These are phyloP conservation scores for Amylostereum chailletii DNA, from an alignment of 1,284 basidiomycete genomes.

Conservation along the genomic window DNA sequence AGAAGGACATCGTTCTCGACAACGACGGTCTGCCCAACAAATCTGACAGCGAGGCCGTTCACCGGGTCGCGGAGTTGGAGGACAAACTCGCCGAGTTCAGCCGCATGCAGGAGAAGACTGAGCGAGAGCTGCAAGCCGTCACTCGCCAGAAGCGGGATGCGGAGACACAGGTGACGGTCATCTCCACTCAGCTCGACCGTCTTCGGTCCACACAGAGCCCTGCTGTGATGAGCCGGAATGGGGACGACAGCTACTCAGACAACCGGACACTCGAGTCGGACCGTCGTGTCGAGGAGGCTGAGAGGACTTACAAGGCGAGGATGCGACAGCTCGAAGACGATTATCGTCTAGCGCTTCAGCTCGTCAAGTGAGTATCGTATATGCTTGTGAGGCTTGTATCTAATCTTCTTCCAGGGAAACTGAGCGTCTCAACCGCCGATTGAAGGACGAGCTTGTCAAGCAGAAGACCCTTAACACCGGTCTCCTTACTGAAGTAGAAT, in stretches of 20 bases:
- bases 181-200: slow-evolving; percentile 62
- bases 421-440: slow-evolving; percentile 96
- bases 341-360: slow-evolving; percentile 88
- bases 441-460: slow-evolving; percentile 91
- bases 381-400: slow-evolving; percentile 12
- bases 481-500: slow-evolving; percentile 77
- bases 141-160: slow-evolving; percentile 62
- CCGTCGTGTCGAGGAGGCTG: slow-evolving; percentile 71
- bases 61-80: slow-evolving; percentile 63
- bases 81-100: slow-evolving; percentile 64
- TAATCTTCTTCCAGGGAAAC: slow-evolving; percentile 64
- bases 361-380: slow-evolving; percentile 67
- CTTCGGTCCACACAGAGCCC: slow-evolving; percentile 47
- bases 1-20: slow-evolving; percentile 76
- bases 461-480: slow-evolving; percentile 75
- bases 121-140: slow-evolving; percentile 60
- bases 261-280: slow-evolving; percentile 60
- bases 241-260: slow-evolving; percentile 28
- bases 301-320: slow-evolving; percentile 66
- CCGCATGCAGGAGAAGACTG: slow-evolving; percentile 65
- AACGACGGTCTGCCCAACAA: slow-evolving; percentile 53
- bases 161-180: slow-evolving; percentile 57
- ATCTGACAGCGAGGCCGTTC: slow-evolving; percentile 37
- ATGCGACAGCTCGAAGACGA: slow-evolving; percentile 88
- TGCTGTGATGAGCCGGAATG: slow-evolving; percentile 17